Percentiles rank a stretch among this genome's conserved stretches.
These are phyloP conservation scores for Cyberlindnera samutprakarnensis DNA, from an alignment of 805 yeast genomes.

Conservation along the genomic window DNA sequence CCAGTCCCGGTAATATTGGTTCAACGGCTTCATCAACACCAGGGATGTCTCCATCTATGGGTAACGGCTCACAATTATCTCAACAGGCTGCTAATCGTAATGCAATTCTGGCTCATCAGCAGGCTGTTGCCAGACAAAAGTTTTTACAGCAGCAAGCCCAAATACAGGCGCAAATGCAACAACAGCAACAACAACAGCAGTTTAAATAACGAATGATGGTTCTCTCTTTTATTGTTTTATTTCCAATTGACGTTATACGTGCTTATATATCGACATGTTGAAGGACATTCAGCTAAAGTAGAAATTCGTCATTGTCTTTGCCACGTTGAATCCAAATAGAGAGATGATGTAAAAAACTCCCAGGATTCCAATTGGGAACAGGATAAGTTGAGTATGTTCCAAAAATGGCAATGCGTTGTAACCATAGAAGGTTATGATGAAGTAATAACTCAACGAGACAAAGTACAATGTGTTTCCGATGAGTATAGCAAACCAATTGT, in stretches of 20 bases:
- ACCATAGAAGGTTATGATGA: constrained; percentile 81
- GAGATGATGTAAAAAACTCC: constrained; percentile 53
- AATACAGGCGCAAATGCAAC: constrained; percentile 22
- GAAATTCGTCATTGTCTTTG: constrained; percentile 47
- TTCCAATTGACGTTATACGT: too few species aligned
- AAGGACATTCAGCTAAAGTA: constrained; percentile 14
- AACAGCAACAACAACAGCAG: constrained; percentile 12
- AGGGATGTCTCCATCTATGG: too few species aligned
- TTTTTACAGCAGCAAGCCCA: constrained; percentile 19
- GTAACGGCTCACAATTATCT: too few species aligned
- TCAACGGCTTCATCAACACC: too few species aligned
- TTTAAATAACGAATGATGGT: background rate
- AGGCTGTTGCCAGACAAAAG: constrained; percentile 11
- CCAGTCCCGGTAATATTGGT: too few species aligned
- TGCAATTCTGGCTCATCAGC: constrained; percentile 15
- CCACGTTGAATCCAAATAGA: constrained; percentile 64
- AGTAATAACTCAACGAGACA: constrained; percentile 67
- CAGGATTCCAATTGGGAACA: constrained; percentile 58
- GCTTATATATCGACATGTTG: too few species aligned
- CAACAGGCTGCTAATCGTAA: constrained; percentile 10
- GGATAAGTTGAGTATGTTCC: constrained; percentile 52
- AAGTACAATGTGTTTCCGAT: constrained; percentile 77
- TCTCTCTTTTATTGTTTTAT: too few species aligned
- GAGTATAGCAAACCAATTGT: constrained; percentile 59
- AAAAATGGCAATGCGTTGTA: constrained; percentile 67